Evolutionary conservation across 257 asterid genomes (phyloP).

Genomic region (Striga asiatica): DNA sequence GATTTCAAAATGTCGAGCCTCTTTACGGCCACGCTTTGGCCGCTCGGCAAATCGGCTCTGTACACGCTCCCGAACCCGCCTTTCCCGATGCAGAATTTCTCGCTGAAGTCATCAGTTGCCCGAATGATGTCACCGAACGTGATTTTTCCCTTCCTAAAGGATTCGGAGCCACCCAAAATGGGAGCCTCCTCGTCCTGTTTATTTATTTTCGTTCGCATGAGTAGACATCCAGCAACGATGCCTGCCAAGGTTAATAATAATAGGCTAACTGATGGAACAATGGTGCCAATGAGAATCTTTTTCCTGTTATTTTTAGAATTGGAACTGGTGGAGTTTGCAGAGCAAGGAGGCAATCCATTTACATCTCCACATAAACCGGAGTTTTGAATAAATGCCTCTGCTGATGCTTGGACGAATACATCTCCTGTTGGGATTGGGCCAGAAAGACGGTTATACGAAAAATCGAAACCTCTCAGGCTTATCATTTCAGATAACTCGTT

Average conservation of each 20-base stretch:
- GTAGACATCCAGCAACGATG: constrained; percentile 20
- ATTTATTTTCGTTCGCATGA: constrained; percentile 22
- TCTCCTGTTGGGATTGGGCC: not conserved
- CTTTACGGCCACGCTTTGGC: constrained; percentile 71
- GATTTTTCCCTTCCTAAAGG: constrained; percentile 73
- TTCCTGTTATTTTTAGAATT: constrained; percentile 23
- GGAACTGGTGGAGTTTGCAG: constrained; percentile 10
- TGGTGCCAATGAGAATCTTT: constrained; percentile 35
- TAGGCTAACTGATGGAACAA: constrained; percentile 38
- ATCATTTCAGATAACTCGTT: not conserved
- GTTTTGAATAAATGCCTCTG: not conserved
- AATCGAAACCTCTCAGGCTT: not conserved
- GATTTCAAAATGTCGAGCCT: constrained; percentile 58
- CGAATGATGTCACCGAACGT: constrained; percentile 58
- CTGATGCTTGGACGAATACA: not conserved
- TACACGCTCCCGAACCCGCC: constrained; percentile 90
- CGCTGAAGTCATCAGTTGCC: constrained; percentile 64
- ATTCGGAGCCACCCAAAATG: constrained; percentile 26
- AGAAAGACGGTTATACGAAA: not conserved
- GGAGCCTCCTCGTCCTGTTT: constrained; percentile 30
- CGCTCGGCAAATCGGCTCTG: constrained; percentile 45
- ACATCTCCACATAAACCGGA: constrained; percentile 27
- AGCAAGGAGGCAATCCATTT: constrained; percentile 47
- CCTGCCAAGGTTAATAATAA: constrained; percentile 27
- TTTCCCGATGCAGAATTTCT: constrained; percentile 59